Evolutionary conservation across 192 early-diverging fungal species (phyloP), one percentile per base, ranked within the genome.

Genomic region (Lobosporangium transversale): DNA sequence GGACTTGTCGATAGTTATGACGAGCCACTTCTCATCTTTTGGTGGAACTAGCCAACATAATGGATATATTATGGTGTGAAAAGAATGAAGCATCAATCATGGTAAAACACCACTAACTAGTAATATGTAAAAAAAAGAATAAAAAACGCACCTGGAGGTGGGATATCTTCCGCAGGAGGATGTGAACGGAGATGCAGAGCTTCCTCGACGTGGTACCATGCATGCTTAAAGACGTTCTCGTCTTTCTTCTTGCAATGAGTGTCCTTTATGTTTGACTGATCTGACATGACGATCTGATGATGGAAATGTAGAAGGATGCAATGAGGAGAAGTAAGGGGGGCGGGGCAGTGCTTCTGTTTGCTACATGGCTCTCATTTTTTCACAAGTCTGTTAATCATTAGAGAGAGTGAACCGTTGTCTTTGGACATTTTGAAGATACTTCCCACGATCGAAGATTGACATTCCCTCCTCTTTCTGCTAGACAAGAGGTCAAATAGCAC

Each of bases 21-120:
- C 71, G 49, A 53, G 29, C 71, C 71, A 75, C 50, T 61, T 66
- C 17, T 75, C 71, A 40, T 75, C 71, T 58, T 75, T 75, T 29
- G 55, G 56, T 11, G 71, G 71, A 21, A 75, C 71, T 75, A 20
- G 53, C 23, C 20, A 54, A 43, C 21, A 49, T 48, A 56, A 57
- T 14, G 8, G 37, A 40, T 14, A 40, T 14, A 40, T 40, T 14
- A 40, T 14, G 14, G 7, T 14, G 37, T 40, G 14, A 40, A 40
- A 40, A 7, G 37, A 14, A 40, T 40, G 14, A 7, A 40, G 7
- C 37, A 7, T 40, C 14, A 10, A 10, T 40, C 37, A 40, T 10
- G 37, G 37, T 14, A 40, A 40, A 40, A 7, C 37, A 40, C 37
- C 8, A 40, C 14, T 7, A 10, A 14, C 37, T 40, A n/a, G n/a